Base-by-base conservation (phyloP, 164 flowering plant species). In the Saururus chinensis region DNA sequence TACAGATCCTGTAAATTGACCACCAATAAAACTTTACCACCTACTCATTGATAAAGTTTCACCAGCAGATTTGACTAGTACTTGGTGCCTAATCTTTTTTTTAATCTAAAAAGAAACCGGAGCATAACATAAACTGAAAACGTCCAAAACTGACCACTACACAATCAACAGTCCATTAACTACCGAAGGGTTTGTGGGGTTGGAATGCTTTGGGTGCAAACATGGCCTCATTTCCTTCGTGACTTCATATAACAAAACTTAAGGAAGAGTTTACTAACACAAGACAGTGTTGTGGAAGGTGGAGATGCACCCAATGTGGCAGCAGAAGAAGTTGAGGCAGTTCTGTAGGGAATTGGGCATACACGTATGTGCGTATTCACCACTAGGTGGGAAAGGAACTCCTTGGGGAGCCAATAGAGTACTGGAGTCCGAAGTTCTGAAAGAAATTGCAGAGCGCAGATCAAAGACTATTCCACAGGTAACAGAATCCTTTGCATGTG, bases 281-380 rank as follows among this genome's bases (percentile, higher is more conserved):
- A 40, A 40, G 42, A 6, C 11, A 40, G 25, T 21, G 14, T 22
- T 67, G 52, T 40, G 11, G 21, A 59, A 76, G 80, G 75, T 76
- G 51, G 80, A 76, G 49, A 59, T 74, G 73, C 61, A 74, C 64
- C 74, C 74, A 42, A 19, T 57, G 11, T 77, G 75, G 77, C 64
- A 62, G 3, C 80, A 71, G 40, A 55, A 48, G 58, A 63, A 70
- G n/a, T 53, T 76, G 53, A 70, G 60, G 53, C 64, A 76, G 7
- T 71, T 66, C 42, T 77, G 80, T 55, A 56, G 42, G 23, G 53
- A 17, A 9, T 61, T 63, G 54, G 71, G 66, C 4, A 69, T 77
- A 1, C 63, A 60, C 40, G 69, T 74, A 26, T 64, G 51, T 37
- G 80, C 73, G 4, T 73, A 68, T 24, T 73, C 77, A 53, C 77